Evolutionary conservation across 768 basidiomycete species (phyloP).

Genomic region (Lactarius quietus): DNA sequence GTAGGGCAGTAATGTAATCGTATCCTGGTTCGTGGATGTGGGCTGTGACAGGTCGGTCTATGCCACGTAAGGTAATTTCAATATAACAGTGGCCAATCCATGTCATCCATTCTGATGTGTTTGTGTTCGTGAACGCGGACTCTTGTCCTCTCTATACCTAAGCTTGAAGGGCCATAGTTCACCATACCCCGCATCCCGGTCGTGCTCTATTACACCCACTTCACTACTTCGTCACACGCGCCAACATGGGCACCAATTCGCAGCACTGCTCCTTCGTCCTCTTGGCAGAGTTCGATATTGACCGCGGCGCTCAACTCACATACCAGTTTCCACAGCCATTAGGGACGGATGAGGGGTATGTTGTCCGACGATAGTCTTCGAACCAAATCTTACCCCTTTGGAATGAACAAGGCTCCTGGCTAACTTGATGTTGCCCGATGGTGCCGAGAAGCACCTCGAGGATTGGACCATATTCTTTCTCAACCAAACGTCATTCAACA

Average conservation of each 20-base stretch:
- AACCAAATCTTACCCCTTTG: background rate
- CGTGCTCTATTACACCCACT: background rate
- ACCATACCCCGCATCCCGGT: background rate
- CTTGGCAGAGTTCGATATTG: constrained; percentile 98
- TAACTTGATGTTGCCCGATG: constrained; percentile 98
- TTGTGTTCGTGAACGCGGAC: background rate
- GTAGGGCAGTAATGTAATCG: constrained; percentile 15
- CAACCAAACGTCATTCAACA: constrained; percentile 89
- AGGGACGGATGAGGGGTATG: constrained; percentile 91
- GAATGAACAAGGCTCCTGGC: constrained; percentile 68
- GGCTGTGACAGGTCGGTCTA: background rate
- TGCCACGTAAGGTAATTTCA: constrained; percentile 7
- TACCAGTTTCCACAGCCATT: constrained; percentile 96
- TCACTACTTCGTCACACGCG: background rate
- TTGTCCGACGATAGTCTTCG: constrained; percentile 6
- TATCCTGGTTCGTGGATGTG: background rate
- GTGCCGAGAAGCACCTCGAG: constrained; percentile 89
- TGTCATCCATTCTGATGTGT: background rate
- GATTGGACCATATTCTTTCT: constrained; percentile 99
- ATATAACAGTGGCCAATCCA: no score
- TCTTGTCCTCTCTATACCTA: background rate
- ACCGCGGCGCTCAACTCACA: constrained; percentile 86
- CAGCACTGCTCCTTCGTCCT: constrained; percentile 90
- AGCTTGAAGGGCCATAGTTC: background rate
- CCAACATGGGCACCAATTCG: constrained; percentile 53